phyloP scores from a whole-genome alignment of 2,329 filamentous ascomycete genomes.

The Nannizziopsis arthrosporioides region DNA sequence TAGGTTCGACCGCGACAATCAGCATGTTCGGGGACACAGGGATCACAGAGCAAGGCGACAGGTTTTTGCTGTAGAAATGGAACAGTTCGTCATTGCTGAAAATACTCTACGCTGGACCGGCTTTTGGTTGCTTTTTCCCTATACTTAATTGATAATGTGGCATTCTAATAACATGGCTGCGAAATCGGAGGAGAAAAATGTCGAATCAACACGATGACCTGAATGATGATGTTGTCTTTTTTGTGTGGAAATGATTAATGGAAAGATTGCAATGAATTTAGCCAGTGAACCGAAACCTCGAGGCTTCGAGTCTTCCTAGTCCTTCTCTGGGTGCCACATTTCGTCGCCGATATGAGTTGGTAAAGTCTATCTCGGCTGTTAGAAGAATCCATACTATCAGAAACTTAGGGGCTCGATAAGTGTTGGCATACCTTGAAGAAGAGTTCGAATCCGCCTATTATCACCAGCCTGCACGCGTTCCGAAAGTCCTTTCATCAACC shows the following conservation, averaged over 20 bases:
- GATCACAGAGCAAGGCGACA: no score
- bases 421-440: constrained; percentile 53
- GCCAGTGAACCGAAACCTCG: constrained; percentile 68
- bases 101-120: no score
- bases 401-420: neutral
- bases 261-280: constrained; percentile 20
- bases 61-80: no score
- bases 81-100: no score
- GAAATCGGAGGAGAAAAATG: neutral
- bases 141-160: neutral
- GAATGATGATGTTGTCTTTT: neutral
- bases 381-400: neutral
- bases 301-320: constrained; percentile 72
- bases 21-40: no score
- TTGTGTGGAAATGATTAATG: neutral
- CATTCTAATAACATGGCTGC: neutral
- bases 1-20: no score
- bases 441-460: constrained; percentile 65
- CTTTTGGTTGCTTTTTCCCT: no score
- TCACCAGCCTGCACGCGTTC: constrained; percentile 60
- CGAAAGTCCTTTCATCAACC: constrained; percentile 67
- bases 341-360: constrained; percentile 79
- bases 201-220: constrained; percentile 2
- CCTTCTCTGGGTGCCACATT: constrained; percentile 94
- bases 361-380: constrained; percentile 55